Evolutionary conservation across 2,329 filamentous ascomycete genomes (phyloP).

Genomic region (Apiospora arundinis): DNA sequence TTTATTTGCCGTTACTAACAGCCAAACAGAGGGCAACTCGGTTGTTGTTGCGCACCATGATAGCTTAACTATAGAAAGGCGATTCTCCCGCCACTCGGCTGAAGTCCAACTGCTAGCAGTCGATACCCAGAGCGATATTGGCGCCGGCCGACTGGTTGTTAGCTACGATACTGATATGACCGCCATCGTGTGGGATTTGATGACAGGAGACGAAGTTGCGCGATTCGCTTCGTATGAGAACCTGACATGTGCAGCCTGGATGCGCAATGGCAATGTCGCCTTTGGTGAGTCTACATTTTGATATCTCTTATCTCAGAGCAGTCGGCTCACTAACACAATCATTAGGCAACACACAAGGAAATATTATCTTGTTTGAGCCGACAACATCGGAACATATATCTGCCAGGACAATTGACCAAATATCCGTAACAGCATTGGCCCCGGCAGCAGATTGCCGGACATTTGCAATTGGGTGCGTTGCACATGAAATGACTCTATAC

Average conservation of each 20-base stretch:
- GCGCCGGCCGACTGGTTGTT: constrained; percentile 83
- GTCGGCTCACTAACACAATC: constrained; percentile 30
- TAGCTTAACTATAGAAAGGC: constrained; percentile 84
- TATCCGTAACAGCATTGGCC: constrained; percentile 91
- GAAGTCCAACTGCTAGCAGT: constrained; percentile 85
- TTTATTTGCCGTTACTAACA: background rate
- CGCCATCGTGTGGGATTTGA: constrained; percentile 95
- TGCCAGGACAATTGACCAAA: constrained; percentile 85
- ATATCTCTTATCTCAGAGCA: constrained; percentile 28
- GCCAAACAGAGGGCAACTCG: constrained; percentile 66
- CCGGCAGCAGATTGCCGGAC: constrained; percentile 89
- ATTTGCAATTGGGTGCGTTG: constrained; percentile 87
- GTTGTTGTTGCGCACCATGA: constrained; percentile 93
- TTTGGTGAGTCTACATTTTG: constrained; percentile 71
- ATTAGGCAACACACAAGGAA: constrained; percentile 87
- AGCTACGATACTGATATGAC: constrained; percentile 93
- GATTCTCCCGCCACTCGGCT: constrained; percentile 83
- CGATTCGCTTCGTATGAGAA: constrained; percentile 93
- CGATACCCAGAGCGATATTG: constrained; percentile 88
- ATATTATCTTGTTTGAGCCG: constrained; percentile 93
- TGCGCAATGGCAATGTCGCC: constrained; percentile 95
- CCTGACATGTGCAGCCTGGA: constrained; percentile 87
- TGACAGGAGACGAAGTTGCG: constrained; percentile 88
- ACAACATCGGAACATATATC: constrained; percentile 92
- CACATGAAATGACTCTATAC: background rate